Percentiles rank a stretch among this genome's conserved stretches.
These are phyloP conservation scores for Zygosaccharomyces pseudobailii DNA, from an alignment of 1,139 yeast genomes.

Conservation along the genomic window DNA sequence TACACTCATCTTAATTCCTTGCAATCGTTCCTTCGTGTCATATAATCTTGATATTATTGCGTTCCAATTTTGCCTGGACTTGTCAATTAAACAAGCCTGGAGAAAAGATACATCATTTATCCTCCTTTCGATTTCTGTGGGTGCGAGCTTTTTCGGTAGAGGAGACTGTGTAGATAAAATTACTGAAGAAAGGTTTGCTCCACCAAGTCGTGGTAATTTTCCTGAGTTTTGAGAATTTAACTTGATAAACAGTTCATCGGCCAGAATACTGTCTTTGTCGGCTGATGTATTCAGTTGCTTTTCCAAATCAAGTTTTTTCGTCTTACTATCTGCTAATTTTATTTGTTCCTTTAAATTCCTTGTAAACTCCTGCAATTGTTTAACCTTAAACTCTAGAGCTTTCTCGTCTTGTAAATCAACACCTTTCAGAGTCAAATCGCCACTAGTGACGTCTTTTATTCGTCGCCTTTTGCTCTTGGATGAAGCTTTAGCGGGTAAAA, in stretches of 20 bases:
- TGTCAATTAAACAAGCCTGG: slow-evolving; percentile 41
- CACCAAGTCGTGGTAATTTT: neutral
- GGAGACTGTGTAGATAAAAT: slow-evolving; percentile 13
- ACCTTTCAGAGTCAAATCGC: slow-evolving; percentile 15
- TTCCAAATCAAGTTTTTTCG: slow-evolving; percentile 8
- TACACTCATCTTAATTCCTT: slow-evolving; percentile 38
- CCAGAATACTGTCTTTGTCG: slow-evolving; percentile 22
- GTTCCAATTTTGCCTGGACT: slow-evolving; percentile 51
- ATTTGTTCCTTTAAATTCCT: slow-evolving; percentile 31
- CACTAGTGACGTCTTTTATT: slow-evolving; percentile 10
- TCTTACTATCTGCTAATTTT: slow-evolving; percentile 16
- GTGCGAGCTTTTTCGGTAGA: slow-evolving; percentile 35
- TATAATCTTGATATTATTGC: slow-evolving; percentile 45
- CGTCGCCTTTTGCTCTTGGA: slow-evolving; percentile 13
- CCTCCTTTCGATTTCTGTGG: slow-evolving; percentile 40
- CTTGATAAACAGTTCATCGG: slow-evolving; percentile 24
- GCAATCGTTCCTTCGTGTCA: slow-evolving; percentile 40
- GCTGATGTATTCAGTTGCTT: slow-evolving; percentile 15
- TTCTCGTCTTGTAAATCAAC: slow-evolving; percentile 17
- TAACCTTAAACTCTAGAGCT: slow-evolving; percentile 36
- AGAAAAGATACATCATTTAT: slow-evolving; percentile 44
- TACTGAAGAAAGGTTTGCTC: slow-evolving; percentile 17
- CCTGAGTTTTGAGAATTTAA: neutral
- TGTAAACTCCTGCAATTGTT: slow-evolving; percentile 41
- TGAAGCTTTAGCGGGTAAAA: slow-evolving; percentile 17